Evolutionary conservation across 2,329 filamentous ascomycete genomes (phyloP), one percentile per base, ranked within the genome.

Genomic region (Fusarium praegraminearum): DNA sequence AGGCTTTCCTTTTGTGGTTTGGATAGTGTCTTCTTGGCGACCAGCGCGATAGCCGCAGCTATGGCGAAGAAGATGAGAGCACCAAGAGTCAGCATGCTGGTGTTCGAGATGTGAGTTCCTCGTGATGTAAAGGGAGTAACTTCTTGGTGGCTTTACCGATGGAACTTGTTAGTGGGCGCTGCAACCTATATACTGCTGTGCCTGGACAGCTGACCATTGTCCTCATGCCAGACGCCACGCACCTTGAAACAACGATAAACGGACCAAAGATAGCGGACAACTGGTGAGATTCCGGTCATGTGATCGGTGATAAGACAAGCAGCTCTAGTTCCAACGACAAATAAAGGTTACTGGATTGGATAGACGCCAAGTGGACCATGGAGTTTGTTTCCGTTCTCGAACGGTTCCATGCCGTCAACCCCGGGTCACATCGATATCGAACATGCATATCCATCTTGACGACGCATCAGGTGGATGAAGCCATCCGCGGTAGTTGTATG

Each of bases 221-320:
- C 35, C 47, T 22, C 36, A 65, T 54, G 61, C 22, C 26, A 36
- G 26, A 49, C 62, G 62, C 62, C 62, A 65, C 62, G 9, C 15
- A n/a, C 6, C 11, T 28, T 35, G 30, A 33, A 38, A 41, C 16
- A 24, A 41, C 15, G 18, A 47, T 54, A 43, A 26, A 46, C 20
- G 36, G 43, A 62, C 35, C 24, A 41, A 40, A 38, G 44, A 44
- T 70, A 67, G 53, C 56, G 67, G 67, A 67, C 22, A 59, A 38
- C 10, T 38, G 53, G 32, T 32, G 28, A 20, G 22, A n/a, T 33
- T 20, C 67, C 67, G 67, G 67, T 70, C 67, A 70, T 46, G 57
- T 70, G 67, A 70, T 70, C 67, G 67, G 67, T 55, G 67, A 62
- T 63, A 70, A 63, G 57, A 46, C 11, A 16, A 12, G 7, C 7